These are phyloP conservation scores for Penicillium griseofulvum DNA, from an alignment of 2,329 filamentous ascomycete species.

Conservation along the genomic window DNA sequence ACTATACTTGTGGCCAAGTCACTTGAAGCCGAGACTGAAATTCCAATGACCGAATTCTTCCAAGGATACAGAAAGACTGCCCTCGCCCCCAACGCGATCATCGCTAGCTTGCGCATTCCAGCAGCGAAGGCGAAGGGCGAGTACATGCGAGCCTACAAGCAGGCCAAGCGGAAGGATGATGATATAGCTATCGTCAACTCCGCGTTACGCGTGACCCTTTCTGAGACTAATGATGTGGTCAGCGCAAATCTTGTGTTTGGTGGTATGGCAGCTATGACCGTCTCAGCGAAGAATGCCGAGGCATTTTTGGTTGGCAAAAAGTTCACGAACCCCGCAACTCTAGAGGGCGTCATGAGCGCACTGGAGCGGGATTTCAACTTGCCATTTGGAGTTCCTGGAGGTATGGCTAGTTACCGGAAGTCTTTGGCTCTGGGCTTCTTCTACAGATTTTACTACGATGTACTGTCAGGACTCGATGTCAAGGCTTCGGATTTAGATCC, in stretches of 20 bases:
- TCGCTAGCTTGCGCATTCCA: slow-evolving; percentile 83
- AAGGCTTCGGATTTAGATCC: slow-evolving; percentile 59
- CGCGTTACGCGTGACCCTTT: slow-evolving; percentile 72
- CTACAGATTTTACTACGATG: slow-evolving; percentile 93
- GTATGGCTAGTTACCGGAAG: slow-evolving; percentile 95
- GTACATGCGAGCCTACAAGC: slow-evolving; percentile 87
- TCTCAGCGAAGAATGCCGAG: slow-evolving; percentile 77
- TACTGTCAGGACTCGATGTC: slow-evolving; percentile 59
- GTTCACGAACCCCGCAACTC: slow-evolving; percentile 74
- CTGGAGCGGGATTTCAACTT: slow-evolving; percentile 89
- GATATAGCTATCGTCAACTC: slow-evolving; percentile 97
- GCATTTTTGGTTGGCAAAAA: slow-evolving; percentile 72
- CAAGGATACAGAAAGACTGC: slow-evolving; percentile 85
- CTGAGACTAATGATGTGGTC: slow-evolving; percentile 66
- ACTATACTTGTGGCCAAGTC: slow-evolving; percentile 79
- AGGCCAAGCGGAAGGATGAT: slow-evolving; percentile 94
- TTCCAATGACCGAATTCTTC: slow-evolving; percentile 93
- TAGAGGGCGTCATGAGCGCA: slow-evolving; percentile 86
- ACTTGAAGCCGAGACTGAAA: slow-evolving; percentile 67
- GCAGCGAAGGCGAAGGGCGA: slow-evolving; percentile 72
- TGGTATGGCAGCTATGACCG: slow-evolving; percentile 89
- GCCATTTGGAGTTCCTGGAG: slow-evolving; percentile 85
- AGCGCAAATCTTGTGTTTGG: slow-evolving; percentile 83
- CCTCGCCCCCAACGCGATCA: slow-evolving; percentile 75
- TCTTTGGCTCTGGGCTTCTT: slow-evolving; percentile 90